Evolutionary conservation across 1,284 basidiomycete species (phyloP).

Genomic region (Pseudozyma sp.): DNA sequence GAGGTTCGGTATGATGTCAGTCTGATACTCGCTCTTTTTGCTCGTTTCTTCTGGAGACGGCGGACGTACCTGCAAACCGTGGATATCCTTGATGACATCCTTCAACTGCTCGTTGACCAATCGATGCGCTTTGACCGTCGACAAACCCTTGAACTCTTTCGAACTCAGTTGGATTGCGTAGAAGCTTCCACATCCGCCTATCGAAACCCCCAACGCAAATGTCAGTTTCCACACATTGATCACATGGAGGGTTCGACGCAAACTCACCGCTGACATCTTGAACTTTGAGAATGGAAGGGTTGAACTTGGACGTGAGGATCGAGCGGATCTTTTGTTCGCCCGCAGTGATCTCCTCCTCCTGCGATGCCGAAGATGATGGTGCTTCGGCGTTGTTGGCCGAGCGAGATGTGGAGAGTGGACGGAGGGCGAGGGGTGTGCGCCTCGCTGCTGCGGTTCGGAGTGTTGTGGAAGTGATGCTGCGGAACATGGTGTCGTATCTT

Average conservation of each 20-base stretch:
- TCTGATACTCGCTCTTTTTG: background rate
- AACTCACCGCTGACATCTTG: constrained; percentile 70
- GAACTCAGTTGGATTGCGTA: constrained; percentile 92
- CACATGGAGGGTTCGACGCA: background rate
- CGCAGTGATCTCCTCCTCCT: constrained; percentile 8
- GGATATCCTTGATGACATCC: constrained; percentile 88
- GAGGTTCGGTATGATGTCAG: background rate
- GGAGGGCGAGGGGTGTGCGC: background rate
- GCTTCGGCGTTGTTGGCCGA: background rate
- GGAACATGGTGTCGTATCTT: background rate
- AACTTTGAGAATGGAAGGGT: constrained; percentile 71
- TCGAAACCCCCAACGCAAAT: background rate
- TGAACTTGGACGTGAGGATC: constrained; percentile 80
- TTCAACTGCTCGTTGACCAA: constrained; percentile 89
- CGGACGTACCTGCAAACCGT: constrained; percentile 86
- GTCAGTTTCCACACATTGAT: background rate
- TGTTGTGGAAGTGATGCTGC: constrained; percentile 12
- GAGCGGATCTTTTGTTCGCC: constrained; percentile 73
- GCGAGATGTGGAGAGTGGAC: constrained; percentile 5
- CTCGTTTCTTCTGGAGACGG: background rate
- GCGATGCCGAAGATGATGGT: background rate
- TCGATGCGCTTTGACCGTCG: constrained; percentile 92
- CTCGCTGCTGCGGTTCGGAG: background rate
- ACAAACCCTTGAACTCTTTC: constrained; percentile 83
- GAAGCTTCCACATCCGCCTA: constrained; percentile 90